Evolutionary conservation across 1,139 yeast species (phyloP), one percentile per base, ranked within the genome.

Genomic region (Pichia sp.): DNA sequence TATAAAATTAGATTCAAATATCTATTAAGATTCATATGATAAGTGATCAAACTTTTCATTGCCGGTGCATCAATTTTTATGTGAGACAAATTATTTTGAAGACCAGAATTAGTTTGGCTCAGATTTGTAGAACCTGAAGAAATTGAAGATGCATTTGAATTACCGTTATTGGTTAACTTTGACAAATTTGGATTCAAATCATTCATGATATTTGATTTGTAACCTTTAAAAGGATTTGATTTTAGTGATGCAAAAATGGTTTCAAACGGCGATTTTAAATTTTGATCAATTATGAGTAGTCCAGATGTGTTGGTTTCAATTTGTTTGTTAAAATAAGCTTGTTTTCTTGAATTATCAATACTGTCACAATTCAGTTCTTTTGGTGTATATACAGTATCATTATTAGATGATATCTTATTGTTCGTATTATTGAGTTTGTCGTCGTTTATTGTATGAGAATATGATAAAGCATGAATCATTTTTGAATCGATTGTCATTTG

Each of bases 21-120:
- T 43, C 67, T 54, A 50, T 64, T 63, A n/a, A 64, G 50, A 48
- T 62, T 63, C 65, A 63, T 62, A 50, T 64, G 67, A 48, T 63
- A 64, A 35, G 63, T 65, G 13, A 59, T 52, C 29, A 64, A 51
- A 16, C 39, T 36, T 45, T 47, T 52, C 1, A 39, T 30, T n/a
- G 46, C 40, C 7, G 24, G 20, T 7, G 49, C 44, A 23, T 43
- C 44, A 22, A 12, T 30, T 29, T 37, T 30, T 29, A 29, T 16
- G 15, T 22, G 18, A 15, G 23, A 16, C 8, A 20, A 7, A 13
- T 20, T 20, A 35, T 30, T 15, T 20, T 32, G 36, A 32, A n/a
- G n/a, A n/a, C n/a, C n/a, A n/a, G n/a, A n/a, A n/a, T 18, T 18
- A 11, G 18, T 23, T 22, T 41, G n/a, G 15, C 25, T 20, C 15